These are phyloP conservation scores for Talaromyces adpressus DNA, from an alignment of 495 filamentous ascomycete genomes.

Conservation along the genomic window DNA sequence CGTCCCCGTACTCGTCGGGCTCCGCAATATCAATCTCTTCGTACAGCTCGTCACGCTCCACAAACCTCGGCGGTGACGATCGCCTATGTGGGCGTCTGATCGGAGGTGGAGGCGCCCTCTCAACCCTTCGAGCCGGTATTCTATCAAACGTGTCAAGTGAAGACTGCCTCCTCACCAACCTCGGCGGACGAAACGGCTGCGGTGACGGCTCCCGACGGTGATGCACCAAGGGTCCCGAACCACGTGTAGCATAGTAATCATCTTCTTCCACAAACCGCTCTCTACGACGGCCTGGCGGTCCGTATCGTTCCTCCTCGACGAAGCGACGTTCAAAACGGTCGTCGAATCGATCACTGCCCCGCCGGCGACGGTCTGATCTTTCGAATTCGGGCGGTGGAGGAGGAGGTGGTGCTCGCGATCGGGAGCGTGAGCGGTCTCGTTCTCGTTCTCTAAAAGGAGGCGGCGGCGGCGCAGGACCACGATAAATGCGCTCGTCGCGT, in stretches of 20 bases:
- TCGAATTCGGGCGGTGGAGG: conserved; percentile 16
- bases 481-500: conserved; percentile 34
- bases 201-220: conserved; percentile 27
- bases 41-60: conserved; percentile 42
- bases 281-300: conserved; percentile 43
- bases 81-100: conserved; percentile 22
- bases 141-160: conserved; percentile 70
- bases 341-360: conserved; percentile 36
- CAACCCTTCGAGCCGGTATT: conserved; percentile 48
- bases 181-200: conserved; percentile 45
- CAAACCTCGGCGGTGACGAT: conserved; percentile 36
- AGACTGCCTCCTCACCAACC: conserved; percentile 56
- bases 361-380: conserved; percentile 25
- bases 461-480: conserved; percentile 27
- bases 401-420: conserved; percentile 15
- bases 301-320: conserved; percentile 49
- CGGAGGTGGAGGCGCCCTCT: conserved; percentile 18
- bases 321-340: conserved; percentile 48
- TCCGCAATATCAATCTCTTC: conserved; percentile 65
- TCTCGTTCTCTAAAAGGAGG: conserved; percentile 11
- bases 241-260: conserved; percentile 32
- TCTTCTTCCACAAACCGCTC: conserved; percentile 45
- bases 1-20: conserved; percentile 59
- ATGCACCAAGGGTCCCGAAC: conserved; percentile 30
- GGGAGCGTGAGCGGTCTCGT: conserved; percentile 13